These are phyloP conservation scores for Pterulicium gracile DNA, from an alignment of 1,284 basidiomycete genomes.

Conservation along the genomic window DNA sequence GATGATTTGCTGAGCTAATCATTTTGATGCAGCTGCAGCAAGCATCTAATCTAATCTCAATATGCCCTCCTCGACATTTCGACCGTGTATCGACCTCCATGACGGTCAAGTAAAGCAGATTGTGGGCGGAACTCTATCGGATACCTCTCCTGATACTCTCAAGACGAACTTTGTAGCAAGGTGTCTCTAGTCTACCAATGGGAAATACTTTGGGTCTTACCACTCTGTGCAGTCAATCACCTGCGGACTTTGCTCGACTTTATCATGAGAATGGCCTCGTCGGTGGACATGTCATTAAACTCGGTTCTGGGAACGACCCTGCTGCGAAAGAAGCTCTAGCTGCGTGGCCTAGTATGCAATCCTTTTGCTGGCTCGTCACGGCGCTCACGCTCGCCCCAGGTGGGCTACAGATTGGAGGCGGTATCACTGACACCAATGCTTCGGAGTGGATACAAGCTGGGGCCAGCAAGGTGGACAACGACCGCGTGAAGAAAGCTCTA, in stretches of 20 bases:
- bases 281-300: conserved; percentile 95
- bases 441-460: conserved; percentile 79
- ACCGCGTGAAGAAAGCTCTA: too few species aligned
- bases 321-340: conserved; percentile 77
- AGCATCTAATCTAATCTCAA: not conserved
- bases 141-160: conserved; percentile 50
- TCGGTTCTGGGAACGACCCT: conserved; percentile 82
- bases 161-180: conserved; percentile 91
- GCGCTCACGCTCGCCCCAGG: conserved; percentile 22
- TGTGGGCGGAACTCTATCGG: conserved; percentile 86
- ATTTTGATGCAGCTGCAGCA: not conserved
- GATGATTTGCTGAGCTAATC: not conserved
- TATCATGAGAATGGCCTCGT: conserved; percentile 63
- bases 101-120: conserved; percentile 96
- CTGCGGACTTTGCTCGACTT: conserved; percentile 73
- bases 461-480: conserved; percentile 85
- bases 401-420: conserved; percentile 88
- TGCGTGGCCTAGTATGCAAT: conserved; percentile 67
- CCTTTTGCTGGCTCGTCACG: not conserved
- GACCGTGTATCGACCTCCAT: conserved; percentile 97
- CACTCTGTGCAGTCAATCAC: conserved; percentile 50
- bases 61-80: conserved; percentile 39
- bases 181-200: too few species aligned
- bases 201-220: conserved; percentile 1
- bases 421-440: conserved; percentile 80